phyloP scores from a whole-genome alignment of 305 asterid species.

The Petunia hybrid region DNA sequence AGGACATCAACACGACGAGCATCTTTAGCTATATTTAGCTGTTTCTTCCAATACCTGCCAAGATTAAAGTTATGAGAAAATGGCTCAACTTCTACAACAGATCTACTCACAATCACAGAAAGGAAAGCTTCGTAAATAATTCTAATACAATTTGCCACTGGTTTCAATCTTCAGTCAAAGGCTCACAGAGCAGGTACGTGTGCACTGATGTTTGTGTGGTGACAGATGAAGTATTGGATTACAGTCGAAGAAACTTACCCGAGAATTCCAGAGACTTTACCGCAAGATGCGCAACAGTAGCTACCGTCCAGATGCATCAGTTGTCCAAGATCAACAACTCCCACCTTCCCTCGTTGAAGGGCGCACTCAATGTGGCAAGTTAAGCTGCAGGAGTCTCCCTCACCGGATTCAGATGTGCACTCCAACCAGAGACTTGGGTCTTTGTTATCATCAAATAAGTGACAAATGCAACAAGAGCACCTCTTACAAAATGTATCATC shows the following conservation, averaged over 20 bases:
- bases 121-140: too few species aligned
- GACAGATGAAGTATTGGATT: too few species aligned
- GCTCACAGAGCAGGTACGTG: too few species aligned
- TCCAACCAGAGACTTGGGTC: constrained; percentile 98
- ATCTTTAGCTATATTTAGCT: constrained; percentile 82
- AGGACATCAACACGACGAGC: constrained; percentile 87
- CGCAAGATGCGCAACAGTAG: constrained; percentile 95
- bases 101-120: neutral
- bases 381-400: constrained; percentile 80
- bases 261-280: constrained; percentile 90
- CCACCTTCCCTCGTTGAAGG: constrained; percentile 80
- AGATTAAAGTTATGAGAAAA: constrained; percentile 23
- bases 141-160: too few species aligned
- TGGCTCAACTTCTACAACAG: neutral
- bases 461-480: constrained; percentile 96
- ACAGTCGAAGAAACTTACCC: constrained; percentile 58
- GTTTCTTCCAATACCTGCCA: constrained; percentile 90
- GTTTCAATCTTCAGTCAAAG: too few species aligned
- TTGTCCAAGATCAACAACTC: constrained; percentile 83
- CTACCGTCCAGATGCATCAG: constrained; percentile 96
- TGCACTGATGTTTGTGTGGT: too few species aligned
- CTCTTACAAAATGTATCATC: constrained; percentile 92
- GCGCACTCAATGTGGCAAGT: constrained; percentile 97
- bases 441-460: constrained; percentile 90
- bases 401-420: constrained; percentile 78